A percentile compares a stretch with the other conserved stretches of the same genome.
Evolutionary conservation across 2,329 filamentous ascomycete species (phyloP).

Genomic region (Botrytis aclada): DNA sequence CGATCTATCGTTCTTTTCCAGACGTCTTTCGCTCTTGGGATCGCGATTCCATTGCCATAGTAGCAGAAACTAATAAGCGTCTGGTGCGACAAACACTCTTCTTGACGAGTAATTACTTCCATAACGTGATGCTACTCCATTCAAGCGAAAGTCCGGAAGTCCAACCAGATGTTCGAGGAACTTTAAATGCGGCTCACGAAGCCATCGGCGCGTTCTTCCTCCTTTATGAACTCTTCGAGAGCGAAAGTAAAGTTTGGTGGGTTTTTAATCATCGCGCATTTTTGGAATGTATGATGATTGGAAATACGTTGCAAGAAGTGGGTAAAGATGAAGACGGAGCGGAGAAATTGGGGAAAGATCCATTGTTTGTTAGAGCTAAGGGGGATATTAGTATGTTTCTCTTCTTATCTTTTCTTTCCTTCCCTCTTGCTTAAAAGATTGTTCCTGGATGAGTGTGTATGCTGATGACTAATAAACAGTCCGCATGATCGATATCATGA

Average conservation of each 20-base stretch:
- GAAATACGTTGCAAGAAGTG: constrained; percentile 55
- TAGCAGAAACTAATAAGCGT: constrained; percentile 57
- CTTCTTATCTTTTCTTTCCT: neutral
- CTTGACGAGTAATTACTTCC: constrained; percentile 77
- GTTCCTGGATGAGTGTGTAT: neutral
- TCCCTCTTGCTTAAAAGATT: neutral
- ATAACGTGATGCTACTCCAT: constrained; percentile 77
- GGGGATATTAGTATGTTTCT: constrained; percentile 56
- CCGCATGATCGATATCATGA: constrained; percentile 63
- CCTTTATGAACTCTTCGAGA: constrained; percentile 64
- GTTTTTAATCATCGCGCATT: constrained; percentile 80
- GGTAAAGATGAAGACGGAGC: constrained; percentile 45
- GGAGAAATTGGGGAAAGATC: constrained; percentile 50
- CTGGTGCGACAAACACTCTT: constrained; percentile 73
- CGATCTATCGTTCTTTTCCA: constrained; percentile 71
- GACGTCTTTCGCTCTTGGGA: constrained; percentile 68
- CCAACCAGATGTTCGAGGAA: constrained; percentile 63
- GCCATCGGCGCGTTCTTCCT: constrained; percentile 74
- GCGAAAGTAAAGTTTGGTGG: constrained; percentile 79
- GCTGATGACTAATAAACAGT: constrained; percentile 39
- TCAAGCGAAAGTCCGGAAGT: constrained; percentile 63
- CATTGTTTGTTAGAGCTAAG: constrained; percentile 57
- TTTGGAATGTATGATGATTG: constrained; percentile 69
- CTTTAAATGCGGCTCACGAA: constrained; percentile 72
- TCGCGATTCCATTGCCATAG: constrained; percentile 54